phyloP scores from a whole-genome alignment of 352 stramenopile genomes.

The Aphanomyces stellatus region DNA sequence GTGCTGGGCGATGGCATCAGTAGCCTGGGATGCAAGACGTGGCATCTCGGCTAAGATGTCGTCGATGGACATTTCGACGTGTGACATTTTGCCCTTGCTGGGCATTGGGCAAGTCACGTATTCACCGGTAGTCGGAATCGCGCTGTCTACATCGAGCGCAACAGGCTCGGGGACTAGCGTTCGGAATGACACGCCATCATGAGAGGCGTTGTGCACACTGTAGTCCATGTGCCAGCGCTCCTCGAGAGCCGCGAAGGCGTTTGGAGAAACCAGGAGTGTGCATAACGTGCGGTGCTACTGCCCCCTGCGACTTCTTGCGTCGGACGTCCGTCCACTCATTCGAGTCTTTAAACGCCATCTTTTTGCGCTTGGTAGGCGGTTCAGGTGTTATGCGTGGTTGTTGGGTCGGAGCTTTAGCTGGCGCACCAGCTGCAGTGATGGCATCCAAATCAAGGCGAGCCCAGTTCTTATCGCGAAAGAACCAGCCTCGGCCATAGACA shows the following conservation, averaged over 20 bases:
- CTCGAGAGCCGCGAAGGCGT: neutral
- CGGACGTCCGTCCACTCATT: neutral
- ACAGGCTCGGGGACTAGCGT: neutral
- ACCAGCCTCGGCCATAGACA: neutral
- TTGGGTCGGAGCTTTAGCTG: neutral
- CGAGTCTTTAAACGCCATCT: neutral
- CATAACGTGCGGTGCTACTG: neutral
- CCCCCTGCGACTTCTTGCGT: neutral
- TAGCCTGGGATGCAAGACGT: neutral
- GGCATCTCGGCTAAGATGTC: neutral
- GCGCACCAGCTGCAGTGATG: too few species aligned
- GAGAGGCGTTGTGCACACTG: neutral
- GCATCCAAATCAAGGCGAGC: neutral
- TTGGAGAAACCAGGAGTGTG: neutral
- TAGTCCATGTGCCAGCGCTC: neutral
- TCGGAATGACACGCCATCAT: neutral
- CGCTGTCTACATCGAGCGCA: neutral
- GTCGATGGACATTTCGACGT: neutral
- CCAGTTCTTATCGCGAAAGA: neutral
- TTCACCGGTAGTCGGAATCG: neutral
- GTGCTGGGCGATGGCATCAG: too few species aligned
- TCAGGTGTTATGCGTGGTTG: neutral
- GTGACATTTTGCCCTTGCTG: neutral
- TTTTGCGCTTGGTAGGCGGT: neutral
- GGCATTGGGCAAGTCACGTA: neutral